Base-by-base conservation (phyloP, 139 green algal species). In the Helicosporidium sp. region DNA sequence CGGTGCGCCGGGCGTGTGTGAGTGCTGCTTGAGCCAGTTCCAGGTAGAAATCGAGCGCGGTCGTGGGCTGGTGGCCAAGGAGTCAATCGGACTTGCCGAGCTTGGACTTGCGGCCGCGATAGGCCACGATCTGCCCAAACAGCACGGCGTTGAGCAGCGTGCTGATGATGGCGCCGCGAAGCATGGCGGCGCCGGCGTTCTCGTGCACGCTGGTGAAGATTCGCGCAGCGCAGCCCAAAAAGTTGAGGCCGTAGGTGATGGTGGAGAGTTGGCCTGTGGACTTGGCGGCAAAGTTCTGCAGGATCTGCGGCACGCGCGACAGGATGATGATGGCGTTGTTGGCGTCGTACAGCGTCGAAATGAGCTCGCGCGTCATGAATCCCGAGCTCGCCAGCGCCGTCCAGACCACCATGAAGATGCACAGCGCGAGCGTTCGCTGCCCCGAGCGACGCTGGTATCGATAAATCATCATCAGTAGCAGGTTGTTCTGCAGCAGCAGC, bases 171-270 rank as follows among this genome's bases (percentile, higher is more conserved):
- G 76, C 80, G 5, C 58, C 65, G 3, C 77, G 54, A 34, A 87
- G 29, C 78, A 90, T 89, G 18, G 75, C 65, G 1, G 55, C 18
- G 1, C 78, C 78, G 2, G 53, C 60, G 3, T 57, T 49, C 34
- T 84, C 77, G 41, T 85, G 62, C 6, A 77, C 39, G 3, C 56
- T 71, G 3, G 79, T 90, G 60, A 87, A 89, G 4, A 88, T 64
- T 19, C 79, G 60, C 2, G 69, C 72, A 4, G 72, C 19, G 25
- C 64, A 65, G 23, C 79, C 79, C 1, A 62, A 45, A 3, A 65
- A 51, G 54, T 85, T 86, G 35, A 81, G 66, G 12, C 36, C 44
- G 31, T 68, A 70, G 6, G 76, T 85, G 42, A 79, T 64, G 20
- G 75, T 48, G 43, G 54, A 73, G n/a, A 87, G 60, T 51, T 83